A percentile compares a stretch with the other conserved stretches of the same genome.
These are phyloP conservation scores for Meira miltonrushii DNA, from an alignment of 1,284 basidiomycete species.

Conservation along the genomic window DNA sequence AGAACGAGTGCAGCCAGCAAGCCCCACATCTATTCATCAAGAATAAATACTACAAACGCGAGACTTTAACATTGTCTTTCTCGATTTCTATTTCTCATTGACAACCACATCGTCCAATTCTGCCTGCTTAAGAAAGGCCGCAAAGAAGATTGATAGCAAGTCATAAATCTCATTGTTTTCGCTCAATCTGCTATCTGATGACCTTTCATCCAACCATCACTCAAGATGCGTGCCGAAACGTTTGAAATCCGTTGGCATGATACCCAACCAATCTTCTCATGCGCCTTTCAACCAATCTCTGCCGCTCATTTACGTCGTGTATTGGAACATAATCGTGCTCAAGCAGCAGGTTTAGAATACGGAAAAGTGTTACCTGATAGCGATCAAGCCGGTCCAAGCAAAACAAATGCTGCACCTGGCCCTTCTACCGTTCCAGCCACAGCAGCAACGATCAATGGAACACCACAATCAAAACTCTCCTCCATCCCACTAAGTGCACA, in stretches of 20 bases:
- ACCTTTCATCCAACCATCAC: slow-evolving; percentile 14
- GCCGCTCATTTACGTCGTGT: slow-evolving; percentile 37
- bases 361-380: slow-evolving; percentile 29
- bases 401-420: background rate
- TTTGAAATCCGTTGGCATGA: slow-evolving; percentile 53
- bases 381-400: slow-evolving; percentile 3
- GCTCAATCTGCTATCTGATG: background rate
- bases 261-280: slow-evolving; percentile 50
- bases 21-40: too few relatives aligned
- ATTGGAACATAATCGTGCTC: slow-evolving; percentile 47
- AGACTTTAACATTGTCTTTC: too few relatives aligned
- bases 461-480: slow-evolving; percentile 3
- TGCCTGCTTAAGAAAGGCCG: too few relatives aligned
- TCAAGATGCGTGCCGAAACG: slow-evolving; percentile 44
- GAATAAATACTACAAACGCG: too few relatives aligned
- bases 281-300: slow-evolving; percentile 46
- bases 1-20: too few relatives aligned
- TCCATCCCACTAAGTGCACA: slow-evolving; percentile 43
- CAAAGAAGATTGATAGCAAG: too few relatives aligned
- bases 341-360: slow-evolving; percentile 44
- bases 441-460: background rate
- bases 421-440: slow-evolving; percentile 4
- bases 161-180: background rate
- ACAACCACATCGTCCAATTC: too few relatives aligned
- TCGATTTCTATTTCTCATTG: too few relatives aligned